Evolutionary conservation across 1,284 basidiomycete species (phyloP).

Genomic region (Cystobasidium pallidum): DNA sequence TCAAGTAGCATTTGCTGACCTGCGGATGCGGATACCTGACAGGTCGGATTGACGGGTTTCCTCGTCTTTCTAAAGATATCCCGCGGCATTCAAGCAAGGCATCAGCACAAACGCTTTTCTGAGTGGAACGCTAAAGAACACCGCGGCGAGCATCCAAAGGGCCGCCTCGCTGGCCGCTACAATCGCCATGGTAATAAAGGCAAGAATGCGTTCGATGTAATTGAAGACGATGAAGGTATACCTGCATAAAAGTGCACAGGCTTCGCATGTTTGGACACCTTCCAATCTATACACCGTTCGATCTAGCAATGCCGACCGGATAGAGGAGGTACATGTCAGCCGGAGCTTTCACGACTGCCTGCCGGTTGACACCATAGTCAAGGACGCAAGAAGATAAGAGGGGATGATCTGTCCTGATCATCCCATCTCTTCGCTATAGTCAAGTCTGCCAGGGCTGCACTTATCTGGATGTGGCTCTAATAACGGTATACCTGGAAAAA

Average conservation of each 20-base stretch:
- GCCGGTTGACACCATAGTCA: no score
- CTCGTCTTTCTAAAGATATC: conserved; percentile 43
- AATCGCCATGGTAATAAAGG: conserved; percentile 23
- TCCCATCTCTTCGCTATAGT: no score
- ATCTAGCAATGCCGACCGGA: no score
- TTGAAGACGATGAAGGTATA: conserved; percentile 43
- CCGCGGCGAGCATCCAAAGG: conserved; percentile 38
- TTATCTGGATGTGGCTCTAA: no score
- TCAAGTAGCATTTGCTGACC: background rate
- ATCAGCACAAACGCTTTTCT: conserved; percentile 30
- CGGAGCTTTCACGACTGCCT: no score
- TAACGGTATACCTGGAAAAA: no score
- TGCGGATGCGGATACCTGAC: background rate
- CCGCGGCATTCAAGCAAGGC: conserved; percentile 1
- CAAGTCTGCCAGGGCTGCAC: no score
- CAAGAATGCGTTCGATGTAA: conserved; percentile 42
- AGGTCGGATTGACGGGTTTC: conserved; percentile 36
- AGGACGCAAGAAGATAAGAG: no score
- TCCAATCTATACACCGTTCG: background rate
- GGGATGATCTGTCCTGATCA: no score
- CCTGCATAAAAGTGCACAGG: conserved; percentile 8
- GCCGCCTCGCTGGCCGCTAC: conserved; percentile 17
- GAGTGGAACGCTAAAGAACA: conserved; percentile 43
- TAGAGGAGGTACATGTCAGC: no score
- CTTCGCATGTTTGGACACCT: background rate